Base-by-base conservation (phyloP, 352 stramenopile species). In the Phytopythium kandeliae region DNA sequence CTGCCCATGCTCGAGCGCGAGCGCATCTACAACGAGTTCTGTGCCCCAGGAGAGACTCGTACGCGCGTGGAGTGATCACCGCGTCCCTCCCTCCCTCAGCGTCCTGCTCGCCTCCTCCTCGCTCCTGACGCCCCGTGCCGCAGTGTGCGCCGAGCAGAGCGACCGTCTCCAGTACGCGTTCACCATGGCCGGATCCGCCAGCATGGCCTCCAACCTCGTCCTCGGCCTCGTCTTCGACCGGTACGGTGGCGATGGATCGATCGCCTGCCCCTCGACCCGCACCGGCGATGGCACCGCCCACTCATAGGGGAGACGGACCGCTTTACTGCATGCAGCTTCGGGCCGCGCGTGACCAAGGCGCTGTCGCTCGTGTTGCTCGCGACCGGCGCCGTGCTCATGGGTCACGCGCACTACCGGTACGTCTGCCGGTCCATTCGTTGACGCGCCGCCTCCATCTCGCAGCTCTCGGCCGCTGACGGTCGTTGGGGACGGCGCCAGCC, bases 221-320 rank as follows among this genome's bases (percentile, higher is more conserved):
- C 67, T 84, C n/a, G 74, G 74, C 0, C 58, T 86, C 34, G 62
- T 84, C 36, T 82, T 86, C 42, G 74, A 86, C 54, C 73, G 69
- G 67, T 78, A 55, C 22, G 10, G 17, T 48, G 17, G 4, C 2
- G 17, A 49, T n/a, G 13, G 34, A 22, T 36, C 19, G 25, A n/a
- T n/a, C n/a, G n/a, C n/a, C n/a, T n/a, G n/a, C n/a, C n/a, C n/a
- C n/a, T n/a, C n/a, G n/a, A n/a, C n/a, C n/a, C n/a, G n/a, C n/a
- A n/a, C n/a, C n/a, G n/a, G n/a, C n/a, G n/a, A n/a, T n/a, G n/a
- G n/a, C n/a, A n/a, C n/a, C n/a, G n/a, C n/a, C n/a, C n/a, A n/a
- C n/a, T n/a, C n/a, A n/a, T n/a, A 43, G 5, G 37, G 6, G 6
- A 12, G 17, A 43, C 37, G 2, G 38, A 22, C 25, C 7, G 4